A percentile compares a stretch with the other conserved stretches of the same genome.
Conservation (phyloP, 164 flowering plant genomes). For the Cinnamomum micranthum region DNA sequence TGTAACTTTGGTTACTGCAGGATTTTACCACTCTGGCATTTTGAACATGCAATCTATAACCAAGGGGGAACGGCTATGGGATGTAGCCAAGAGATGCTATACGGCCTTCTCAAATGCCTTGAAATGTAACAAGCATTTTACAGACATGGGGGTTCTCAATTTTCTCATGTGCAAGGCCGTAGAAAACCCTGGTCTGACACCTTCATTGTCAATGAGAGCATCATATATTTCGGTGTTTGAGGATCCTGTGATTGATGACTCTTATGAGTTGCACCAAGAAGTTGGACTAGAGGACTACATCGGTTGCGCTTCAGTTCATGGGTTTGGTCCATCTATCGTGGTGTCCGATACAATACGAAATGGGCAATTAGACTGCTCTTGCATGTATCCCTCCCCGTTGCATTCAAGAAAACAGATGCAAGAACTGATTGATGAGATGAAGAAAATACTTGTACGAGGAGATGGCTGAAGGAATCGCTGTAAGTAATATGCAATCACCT, state of each 20-base stretch:
- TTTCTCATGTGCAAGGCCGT: slow-evolving; percentile 84
- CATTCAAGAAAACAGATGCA: slow-evolving; percentile 79
- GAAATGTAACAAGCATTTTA: slow-evolving; percentile 64
- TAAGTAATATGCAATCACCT: no score
- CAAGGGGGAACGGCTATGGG: slow-evolving; percentile 63
- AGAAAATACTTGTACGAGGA: slow-evolving; percentile 37
- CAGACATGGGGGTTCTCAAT: slow-evolving; percentile 78
- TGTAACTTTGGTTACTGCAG: slow-evolving; percentile 25
- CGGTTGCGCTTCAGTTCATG: slow-evolving; percentile 70
- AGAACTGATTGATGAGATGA: slow-evolving; percentile 51
- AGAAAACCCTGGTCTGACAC: slow-evolving; percentile 68
- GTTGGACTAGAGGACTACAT: slow-evolving; percentile 63
- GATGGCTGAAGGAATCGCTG: not conserved
- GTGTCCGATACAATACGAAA: slow-evolving; percentile 59
- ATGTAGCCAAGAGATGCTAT: slow-evolving; percentile 53
- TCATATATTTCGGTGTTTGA: slow-evolving; percentile 70
- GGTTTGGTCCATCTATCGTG: slow-evolving; percentile 72
- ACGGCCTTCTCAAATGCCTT: slow-evolving; percentile 34
- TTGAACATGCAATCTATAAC: slow-evolving; percentile 53
- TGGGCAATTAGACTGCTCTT: slow-evolving; percentile 59
- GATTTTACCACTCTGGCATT: slow-evolving; percentile 78
- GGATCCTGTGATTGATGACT: slow-evolving; percentile 43
- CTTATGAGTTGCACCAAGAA: slow-evolving; percentile 22
- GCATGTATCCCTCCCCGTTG: slow-evolving; percentile 73
- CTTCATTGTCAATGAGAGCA: slow-evolving; percentile 61